Evolutionary conservation across 73 alveolate genomes (phyloP).

Genomic region (Blepharisma japonicum): DNA sequence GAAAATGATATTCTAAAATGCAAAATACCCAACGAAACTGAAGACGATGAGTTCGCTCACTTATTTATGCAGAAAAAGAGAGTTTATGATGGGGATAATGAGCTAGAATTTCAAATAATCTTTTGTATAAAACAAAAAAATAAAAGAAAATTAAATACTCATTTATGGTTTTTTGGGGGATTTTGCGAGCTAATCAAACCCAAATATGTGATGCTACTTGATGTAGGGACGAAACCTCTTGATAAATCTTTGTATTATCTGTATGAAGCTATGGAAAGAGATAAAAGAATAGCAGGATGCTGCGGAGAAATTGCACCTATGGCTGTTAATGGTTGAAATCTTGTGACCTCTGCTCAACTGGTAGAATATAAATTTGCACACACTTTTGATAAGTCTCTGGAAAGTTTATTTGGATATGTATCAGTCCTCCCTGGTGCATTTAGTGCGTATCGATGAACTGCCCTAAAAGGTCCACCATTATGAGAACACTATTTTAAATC

Average conservation of each 20-base stretch:
- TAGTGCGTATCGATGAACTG: conserved; percentile 50
- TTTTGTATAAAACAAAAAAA: conserved; percentile 5
- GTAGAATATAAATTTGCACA: conserved; percentile 56
- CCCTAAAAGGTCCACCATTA: conserved; percentile 33
- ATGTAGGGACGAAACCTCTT: conserved; percentile 33
- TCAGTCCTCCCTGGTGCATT: conserved; percentile 60
- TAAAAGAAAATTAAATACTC: conserved; percentile 19
- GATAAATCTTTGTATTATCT: conserved; percentile 1
- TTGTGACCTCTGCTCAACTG: conserved; percentile 22
- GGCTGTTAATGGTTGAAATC: neutral
- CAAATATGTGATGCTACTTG: conserved; percentile 24
- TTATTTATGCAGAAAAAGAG: neutral
- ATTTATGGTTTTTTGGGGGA: conserved; percentile 36
- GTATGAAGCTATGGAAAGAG: conserved; percentile 5
- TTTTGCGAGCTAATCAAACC: conserved; percentile 28
- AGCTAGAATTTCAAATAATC: neutral
- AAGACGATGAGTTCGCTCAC: conserved; percentile 16
- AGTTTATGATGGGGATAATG: neutral
- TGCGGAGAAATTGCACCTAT: conserved; percentile 29
- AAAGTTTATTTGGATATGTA: conserved; percentile 46
- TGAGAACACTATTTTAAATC: conserved; percentile 30
- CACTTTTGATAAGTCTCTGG: conserved; percentile 44
- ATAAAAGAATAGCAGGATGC: conserved; percentile 23
- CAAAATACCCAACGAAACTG: neutral
- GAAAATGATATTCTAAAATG: neutral